Conservation (phyloP, 148 eudicot genomes). For the Nyssa sinensis region DNA sequence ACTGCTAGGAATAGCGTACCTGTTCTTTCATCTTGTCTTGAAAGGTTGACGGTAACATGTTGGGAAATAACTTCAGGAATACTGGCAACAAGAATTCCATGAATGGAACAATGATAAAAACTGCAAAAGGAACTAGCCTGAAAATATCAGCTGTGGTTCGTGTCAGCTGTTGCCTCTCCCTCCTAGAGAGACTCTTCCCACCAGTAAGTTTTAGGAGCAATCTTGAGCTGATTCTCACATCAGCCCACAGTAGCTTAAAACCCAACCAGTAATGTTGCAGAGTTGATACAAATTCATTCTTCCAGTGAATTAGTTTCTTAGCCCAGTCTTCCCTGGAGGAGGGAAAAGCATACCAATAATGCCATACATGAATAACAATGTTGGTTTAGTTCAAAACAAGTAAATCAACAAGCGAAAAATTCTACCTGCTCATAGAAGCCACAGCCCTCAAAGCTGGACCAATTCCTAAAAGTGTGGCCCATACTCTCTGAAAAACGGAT, state of each 20-base stretch:
- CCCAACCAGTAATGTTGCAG: slow-evolving; percentile 91
- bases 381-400: neutral
- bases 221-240: slow-evolving; percentile 79
- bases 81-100: slow-evolving; percentile 96
- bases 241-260: slow-evolving; percentile 73
- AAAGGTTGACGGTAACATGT: slow-evolving; percentile 93
- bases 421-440: slow-evolving; percentile 81
- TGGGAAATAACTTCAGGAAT: slow-evolving; percentile 77
- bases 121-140: slow-evolving; percentile 90
- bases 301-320: slow-evolving; percentile 72
- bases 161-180: slow-evolving; percentile 94
- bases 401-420: neutral
- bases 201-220: slow-evolving; percentile 76
- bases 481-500: slow-evolving; percentile 43
- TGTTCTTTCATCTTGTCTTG: slow-evolving; percentile 97
- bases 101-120: slow-evolving; percentile 84
- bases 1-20: slow-evolving; percentile 34
- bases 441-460: slow-evolving; percentile 77
- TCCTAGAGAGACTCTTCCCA: slow-evolving; percentile 86
- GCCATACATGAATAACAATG: neutral
- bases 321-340: slow-evolving; percentile 77
- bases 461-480: slow-evolving; percentile 63
- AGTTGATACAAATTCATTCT: slow-evolving; percentile 71
- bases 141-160: slow-evolving; percentile 94
- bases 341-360: slow-evolving; percentile 8